Evolutionary conservation across 2,329 filamentous ascomycete species (phyloP).

Genomic region (Colletotrichum godetiae): DNA sequence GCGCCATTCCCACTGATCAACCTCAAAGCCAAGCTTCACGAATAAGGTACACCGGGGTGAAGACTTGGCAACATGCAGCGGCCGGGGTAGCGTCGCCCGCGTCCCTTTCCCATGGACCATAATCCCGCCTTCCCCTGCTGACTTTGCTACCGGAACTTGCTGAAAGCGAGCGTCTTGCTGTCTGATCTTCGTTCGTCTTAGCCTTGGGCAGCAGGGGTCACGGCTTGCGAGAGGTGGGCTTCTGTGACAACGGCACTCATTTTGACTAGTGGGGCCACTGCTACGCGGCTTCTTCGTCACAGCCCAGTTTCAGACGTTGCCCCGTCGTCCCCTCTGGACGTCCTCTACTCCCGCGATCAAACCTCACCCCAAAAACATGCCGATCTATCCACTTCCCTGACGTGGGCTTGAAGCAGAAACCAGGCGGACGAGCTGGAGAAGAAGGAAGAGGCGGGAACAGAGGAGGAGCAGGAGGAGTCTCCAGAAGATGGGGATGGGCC

Average conservation of each 20-base stretch:
- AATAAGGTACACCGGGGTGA: slow-evolving; percentile 33
- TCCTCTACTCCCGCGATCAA: slow-evolving; percentile 13
- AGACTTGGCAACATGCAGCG: slow-evolving; percentile 24
- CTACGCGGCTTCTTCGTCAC: slow-evolving; percentile 31
- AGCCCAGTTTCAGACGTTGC: slow-evolving; percentile 32
- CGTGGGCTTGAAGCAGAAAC: not conserved
- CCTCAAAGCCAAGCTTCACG: slow-evolving; percentile 24
- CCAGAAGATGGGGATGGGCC: not conserved
- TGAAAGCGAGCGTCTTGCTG: slow-evolving; percentile 25
- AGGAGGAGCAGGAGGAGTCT: not conserved
- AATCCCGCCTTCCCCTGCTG: slow-evolving; percentile 22
- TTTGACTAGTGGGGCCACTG: slow-evolving; percentile 27
- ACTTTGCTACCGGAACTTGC: slow-evolving; percentile 34
- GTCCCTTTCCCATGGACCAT: not conserved
- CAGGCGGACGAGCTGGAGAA: not conserved
- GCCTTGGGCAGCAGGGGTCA: slow-evolving; percentile 8
- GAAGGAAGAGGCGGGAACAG: not conserved
- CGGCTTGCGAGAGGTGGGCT: not conserved
- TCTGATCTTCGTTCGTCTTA: slow-evolving; percentile 30
- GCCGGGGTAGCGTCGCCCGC: too few species aligned
- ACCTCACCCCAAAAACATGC: slow-evolving; percentile 7
- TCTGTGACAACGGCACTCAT: slow-evolving; percentile 15
- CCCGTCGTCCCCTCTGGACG: slow-evolving; percentile 2
- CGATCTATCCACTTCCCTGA: slow-evolving; percentile 7
- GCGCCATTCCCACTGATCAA: slow-evolving; percentile 1